phyloP scores from a whole-genome alignment of 164 flowering plant species.

The Euptelea pleiosperma region DNA sequence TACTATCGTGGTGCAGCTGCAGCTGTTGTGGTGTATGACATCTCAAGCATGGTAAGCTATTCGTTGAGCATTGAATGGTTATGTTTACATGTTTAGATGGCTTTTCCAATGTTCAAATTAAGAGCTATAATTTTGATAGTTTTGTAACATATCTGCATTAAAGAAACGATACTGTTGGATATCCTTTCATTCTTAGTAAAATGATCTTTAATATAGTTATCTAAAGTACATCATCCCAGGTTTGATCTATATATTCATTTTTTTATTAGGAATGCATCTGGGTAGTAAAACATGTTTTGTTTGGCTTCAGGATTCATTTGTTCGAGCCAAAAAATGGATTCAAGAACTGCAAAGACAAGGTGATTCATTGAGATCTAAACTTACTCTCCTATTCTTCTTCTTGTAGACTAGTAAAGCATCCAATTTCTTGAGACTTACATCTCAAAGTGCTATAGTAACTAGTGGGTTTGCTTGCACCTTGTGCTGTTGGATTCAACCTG shows the following conservation, averaged over 20 bases:
- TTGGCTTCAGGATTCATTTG: constrained; percentile 36
- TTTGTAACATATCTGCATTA: background rate
- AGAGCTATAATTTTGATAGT: background rate
- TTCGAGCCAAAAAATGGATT: constrained; percentile 41
- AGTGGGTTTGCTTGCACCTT: too few species aligned
- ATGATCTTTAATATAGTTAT: background rate
- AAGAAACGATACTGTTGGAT: background rate
- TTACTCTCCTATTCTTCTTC: background rate
- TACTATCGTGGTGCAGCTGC: constrained; percentile 96
- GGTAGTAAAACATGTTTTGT: background rate
- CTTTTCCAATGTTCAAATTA: background rate
- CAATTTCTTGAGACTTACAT: background rate
- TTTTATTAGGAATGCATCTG: background rate
- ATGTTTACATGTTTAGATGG: background rate
- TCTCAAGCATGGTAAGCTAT: constrained; percentile 61
- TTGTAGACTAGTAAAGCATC: background rate
- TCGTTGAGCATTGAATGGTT: background rate
- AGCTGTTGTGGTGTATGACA: constrained; percentile 82
- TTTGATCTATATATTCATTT: constrained; percentile 1
- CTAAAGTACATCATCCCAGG: background rate
- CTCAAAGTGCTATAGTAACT: too few species aligned
- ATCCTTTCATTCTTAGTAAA: too few species aligned
- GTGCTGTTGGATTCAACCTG: too few species aligned
- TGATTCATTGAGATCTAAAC: background rate
- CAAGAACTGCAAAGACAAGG: constrained; percentile 46